Percentiles rank a stretch among this genome's conserved stretches.
phyloP scores from a whole-genome alignment of 768 basidiomycete genomes.

The Suillus clintonianus region DNA sequence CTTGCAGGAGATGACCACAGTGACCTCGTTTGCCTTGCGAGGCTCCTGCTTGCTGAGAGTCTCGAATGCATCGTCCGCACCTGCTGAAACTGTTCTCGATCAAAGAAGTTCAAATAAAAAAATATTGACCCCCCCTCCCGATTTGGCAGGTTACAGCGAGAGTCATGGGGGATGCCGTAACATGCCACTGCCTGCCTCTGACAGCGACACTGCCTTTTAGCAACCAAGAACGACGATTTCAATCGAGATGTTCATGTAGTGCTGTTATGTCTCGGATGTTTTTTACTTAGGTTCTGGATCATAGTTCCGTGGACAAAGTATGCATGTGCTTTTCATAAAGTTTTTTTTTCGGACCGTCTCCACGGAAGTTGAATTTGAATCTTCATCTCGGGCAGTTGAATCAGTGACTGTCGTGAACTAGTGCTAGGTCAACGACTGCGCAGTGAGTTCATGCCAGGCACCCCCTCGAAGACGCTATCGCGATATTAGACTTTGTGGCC shows the following conservation, averaged over 20 bases:
- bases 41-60: slow-evolving; percentile 12
- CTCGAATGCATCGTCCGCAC: slow-evolving; percentile 21
- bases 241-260: background rate
- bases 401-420: background rate
- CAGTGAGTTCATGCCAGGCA: background rate
- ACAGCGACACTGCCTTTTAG: background rate
- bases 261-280: background rate
- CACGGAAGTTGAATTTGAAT: slow-evolving; percentile 11
- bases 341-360: slow-evolving; percentile 1
- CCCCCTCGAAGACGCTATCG: slow-evolving; percentile 6
- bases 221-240: background rate
- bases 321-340: background rate
- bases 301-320: slow-evolving; percentile 2
- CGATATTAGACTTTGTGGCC: slow-evolving; percentile 27
- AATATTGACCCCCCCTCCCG: background rate
- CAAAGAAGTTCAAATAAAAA: slow-evolving; percentile 12
- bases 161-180: background rate
- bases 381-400: background rate
- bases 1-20: slow-evolving; percentile 38
- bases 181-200: background rate
- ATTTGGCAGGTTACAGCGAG: background rate
- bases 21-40: slow-evolving; percentile 31
- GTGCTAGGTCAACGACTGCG: background rate
- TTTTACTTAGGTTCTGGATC: background rate
- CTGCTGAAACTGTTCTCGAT: slow-evolving; percentile 8